Base-by-base conservation (phyloP, 2,329 filamentous ascomycete genomes). In the Aureobasidium sp. region DNA sequence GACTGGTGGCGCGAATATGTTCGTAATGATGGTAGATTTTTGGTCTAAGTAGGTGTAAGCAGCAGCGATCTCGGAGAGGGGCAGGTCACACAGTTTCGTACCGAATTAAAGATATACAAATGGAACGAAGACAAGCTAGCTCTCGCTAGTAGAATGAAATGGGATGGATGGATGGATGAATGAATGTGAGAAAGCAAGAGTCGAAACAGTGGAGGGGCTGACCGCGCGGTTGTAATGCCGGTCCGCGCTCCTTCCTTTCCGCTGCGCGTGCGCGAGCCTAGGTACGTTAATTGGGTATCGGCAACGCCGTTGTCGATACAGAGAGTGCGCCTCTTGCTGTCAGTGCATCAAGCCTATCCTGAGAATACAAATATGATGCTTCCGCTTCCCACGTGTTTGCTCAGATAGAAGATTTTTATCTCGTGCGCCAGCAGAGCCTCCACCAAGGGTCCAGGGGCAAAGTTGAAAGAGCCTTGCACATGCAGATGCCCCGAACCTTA, bases 171-270 rank as follows among this genome's bases (percentile, higher is more conserved):
- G 21, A 25, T 42, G 41, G 6, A 16, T 37, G 25, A 16, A 37
- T 34, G 37, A 16, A 54, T 29, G 50, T 30, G 16, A 45, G 44
- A 42, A 47, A 42, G 57, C 16, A 42, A 42, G 30, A 45, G 39
- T 37, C 21, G 54, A 47, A 48, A 58, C 41, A 36, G 39, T 30
- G 25, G 53, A 57, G 53, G 53, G 53, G 53, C 53, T 57, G 51
- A 57, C 21, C 30, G 30, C 30, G 8, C 32, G 10, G 10, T 9
- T 14, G 51, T 14, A 44, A 55, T 42, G 41, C 37, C 39, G 53
- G 53, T 29, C 53, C 53, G 53, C 29, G 39, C 53, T 44, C 53
- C 39, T 45, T 57, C 53, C 29, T 44, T 45, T 42, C 47, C 51
- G 39, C 29, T 54, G 50, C 39, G 27, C 39, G 39, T 57, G 41